Evolutionary conservation across 2,329 filamentous ascomycete genomes (phyloP), one percentile per base, ranked within the genome.

Genomic region (Apiospora pterosperma): DNA sequence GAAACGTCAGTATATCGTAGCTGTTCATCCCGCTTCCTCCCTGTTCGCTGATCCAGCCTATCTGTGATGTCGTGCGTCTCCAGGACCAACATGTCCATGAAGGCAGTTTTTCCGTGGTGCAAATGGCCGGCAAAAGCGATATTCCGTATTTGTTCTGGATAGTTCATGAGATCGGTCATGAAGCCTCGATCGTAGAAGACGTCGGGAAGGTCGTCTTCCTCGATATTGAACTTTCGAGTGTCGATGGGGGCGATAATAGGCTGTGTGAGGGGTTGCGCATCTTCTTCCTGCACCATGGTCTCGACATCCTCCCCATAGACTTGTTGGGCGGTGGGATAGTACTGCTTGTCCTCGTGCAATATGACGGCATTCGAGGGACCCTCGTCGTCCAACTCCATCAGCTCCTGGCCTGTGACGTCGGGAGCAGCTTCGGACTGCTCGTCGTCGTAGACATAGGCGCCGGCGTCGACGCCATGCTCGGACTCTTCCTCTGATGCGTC

Each of bases 271-370:
- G 94, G 92, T 77, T 99, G 96, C 66, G 94, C 92, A 82, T 99
- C 96, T 80, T 98, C 96, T 78, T 99, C 96, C 75, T 98, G 92
- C 41, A 99, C 95, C 78, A 97, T 81, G 1, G 95, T 96, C 80
- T 99, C 96, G 72, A 99, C 96, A 79, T 96, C 94, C 71, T 89
- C 86, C 62, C 96, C 96, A 76, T 98, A 99, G 48, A 97, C 90
- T 78, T 99, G 96, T 75, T 95, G 90, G 64, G 96, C 96, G n/a
- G 94, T 97, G 36, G 96, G 96, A 76, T 99, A 99, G 79, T 99
- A 99, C 77, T 98, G 96, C 79, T 99, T 99, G 81, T 99, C 96
- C 83, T 99, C 96, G 80, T 99, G 96, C 58, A 99, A 86, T 65
- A 99, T 87, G n/a, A 99, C 93, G 62, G 96, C 95, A 77, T 98